Evolutionary conservation across 148 eudicot species (phyloP), one percentile per base, ranked within the genome.

Genomic region (Rhododendron mucronatum): DNA sequence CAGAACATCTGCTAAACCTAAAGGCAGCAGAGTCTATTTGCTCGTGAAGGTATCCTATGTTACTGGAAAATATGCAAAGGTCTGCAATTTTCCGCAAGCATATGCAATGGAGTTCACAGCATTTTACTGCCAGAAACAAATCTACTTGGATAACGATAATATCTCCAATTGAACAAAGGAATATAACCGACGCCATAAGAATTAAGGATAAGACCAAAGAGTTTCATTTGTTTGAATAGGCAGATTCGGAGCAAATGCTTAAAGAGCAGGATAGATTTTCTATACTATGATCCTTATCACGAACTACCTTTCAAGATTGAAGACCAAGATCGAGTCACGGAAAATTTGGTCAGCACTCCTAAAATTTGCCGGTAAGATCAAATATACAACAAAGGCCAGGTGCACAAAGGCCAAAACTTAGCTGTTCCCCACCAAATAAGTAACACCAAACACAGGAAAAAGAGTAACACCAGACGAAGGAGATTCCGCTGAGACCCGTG

Each of bases 401-500:
- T 30, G 76, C 37, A 30, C 6, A 14, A 28, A 28, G 28, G 35
- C 35, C 74, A 10, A 28, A 26, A 67, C 12, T 28, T 71, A 30
- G 15, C 39, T 30, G 39, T 71, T 71, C 76, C 76, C 37, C 15
- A 71, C 39, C 15, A 71, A 48, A 26, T 12, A 11, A 41, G 30
- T n/a, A 53, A 16, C 65, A 12, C 35, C 61, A 15, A 16, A 5
- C n/a, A 59, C n/a, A 21, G 65, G 21, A 15, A 20, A 59, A 57
- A 18, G 7, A 9, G 65, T 11, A 81, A 16, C 44, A 12, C 37
- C 35, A 51, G 6, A 51, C 16, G 53, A 7, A 23, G n/a, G 41
- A 86, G 9, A 80, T 86, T 86, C 53, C 1, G 13, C 87, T 18
- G 76, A 85, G 20, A 80, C 69, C 67, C 76, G 30, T 51, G 10